Base-by-base conservation (phyloP, 2,329 filamentous ascomycete species). In the Trichocomaceae sp. region DNA sequence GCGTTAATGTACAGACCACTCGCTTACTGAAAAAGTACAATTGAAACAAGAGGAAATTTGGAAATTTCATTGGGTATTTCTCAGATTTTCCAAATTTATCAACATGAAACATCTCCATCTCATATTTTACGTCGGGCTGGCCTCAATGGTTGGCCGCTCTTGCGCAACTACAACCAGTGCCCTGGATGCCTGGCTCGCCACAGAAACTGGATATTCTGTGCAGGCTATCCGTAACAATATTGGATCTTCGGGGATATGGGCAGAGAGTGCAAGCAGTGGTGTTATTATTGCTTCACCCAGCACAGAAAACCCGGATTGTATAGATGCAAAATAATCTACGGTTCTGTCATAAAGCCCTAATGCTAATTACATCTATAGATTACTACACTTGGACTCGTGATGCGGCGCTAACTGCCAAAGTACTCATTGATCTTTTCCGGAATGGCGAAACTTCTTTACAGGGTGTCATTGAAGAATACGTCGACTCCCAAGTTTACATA, bases 371-470 rank as follows among this genome's bases (percentile, higher is more conserved):
- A 9, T 33, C 13, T n/a, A 1, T 48, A 88, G 86, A 91, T 69
- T 90, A 80, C 65, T 91, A 83, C 64, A 89, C 86, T 1, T 92
- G 88, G 88, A 89, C 84, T 1, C 76, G 88, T 63, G 88, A 92
- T 67, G 80, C 85, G 15, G 85, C 84, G 22, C 76, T 91, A 29
- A 82, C 83, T 2, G 82, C 87, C 73, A 89, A 88, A 71, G 74
- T 75, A 22, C 70, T 91, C 15, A 75, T 87, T 8, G 87, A 91
- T 62, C 76, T 81, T 19, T 86, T 90, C 65, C 73, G 81, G 56
- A 74, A 73, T 49, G 86, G 85, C 44, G 79, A 47, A 23, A 86
- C 60, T 70, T 75, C 1, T 26, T 7, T 89, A 19, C 83, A 86
- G 62, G 72, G 68, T 7, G 69, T 78, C 35, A 85, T 92, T 47